phyloP scores from a whole-genome alignment of 176 grass and related monocot genomes.

The Bothriochloa decipiens region DNA sequence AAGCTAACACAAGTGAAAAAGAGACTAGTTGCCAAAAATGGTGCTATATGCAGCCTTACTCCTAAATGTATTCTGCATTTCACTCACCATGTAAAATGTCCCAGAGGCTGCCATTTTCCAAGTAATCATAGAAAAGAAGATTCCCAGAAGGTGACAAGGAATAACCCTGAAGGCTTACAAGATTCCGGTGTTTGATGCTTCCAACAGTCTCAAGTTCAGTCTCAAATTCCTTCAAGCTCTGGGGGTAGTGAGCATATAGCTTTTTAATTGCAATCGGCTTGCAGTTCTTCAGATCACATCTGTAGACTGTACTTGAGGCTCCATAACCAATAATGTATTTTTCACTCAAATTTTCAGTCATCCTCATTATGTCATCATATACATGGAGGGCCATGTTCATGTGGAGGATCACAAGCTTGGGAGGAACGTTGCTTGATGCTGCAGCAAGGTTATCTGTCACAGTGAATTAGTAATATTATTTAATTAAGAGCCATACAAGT shows the following conservation, averaged over 20 bases:
- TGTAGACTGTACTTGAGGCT: constrained; percentile 92
- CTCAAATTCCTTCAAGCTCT: constrained; percentile 87
- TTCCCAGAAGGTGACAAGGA: constrained; percentile 87
- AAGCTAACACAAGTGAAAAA: constrained; percentile 22
- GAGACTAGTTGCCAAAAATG: background rate
- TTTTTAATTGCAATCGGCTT: constrained; percentile 86
- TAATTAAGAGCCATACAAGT: constrained; percentile 7
- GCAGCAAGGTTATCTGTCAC: constrained; percentile 34
- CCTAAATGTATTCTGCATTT: constrained; percentile 6
- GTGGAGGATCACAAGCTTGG: constrained; percentile 92
- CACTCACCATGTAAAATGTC: constrained; percentile 87
- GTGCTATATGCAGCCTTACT: background rate
- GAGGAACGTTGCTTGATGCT: constrained; percentile 61
- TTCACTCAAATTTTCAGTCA: constrained; percentile 93
- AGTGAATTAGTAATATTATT: constrained; percentile 30
- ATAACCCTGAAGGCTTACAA: constrained; percentile 89
- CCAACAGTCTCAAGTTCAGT: constrained; percentile 88
- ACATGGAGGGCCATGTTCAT: constrained; percentile 98
- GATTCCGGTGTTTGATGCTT: constrained; percentile 91
- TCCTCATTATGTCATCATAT: constrained; percentile 94
- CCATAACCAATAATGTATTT: constrained; percentile 96
- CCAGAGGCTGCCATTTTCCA: constrained; percentile 98
- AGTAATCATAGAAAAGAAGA: constrained; percentile 91
- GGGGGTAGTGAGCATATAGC: constrained; percentile 75
- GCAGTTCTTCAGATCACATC: constrained; percentile 85